These are phyloP conservation scores for Penicillium chermesinum DNA, from an alignment of 495 filamentous ascomycete species.

Conservation along the genomic window DNA sequence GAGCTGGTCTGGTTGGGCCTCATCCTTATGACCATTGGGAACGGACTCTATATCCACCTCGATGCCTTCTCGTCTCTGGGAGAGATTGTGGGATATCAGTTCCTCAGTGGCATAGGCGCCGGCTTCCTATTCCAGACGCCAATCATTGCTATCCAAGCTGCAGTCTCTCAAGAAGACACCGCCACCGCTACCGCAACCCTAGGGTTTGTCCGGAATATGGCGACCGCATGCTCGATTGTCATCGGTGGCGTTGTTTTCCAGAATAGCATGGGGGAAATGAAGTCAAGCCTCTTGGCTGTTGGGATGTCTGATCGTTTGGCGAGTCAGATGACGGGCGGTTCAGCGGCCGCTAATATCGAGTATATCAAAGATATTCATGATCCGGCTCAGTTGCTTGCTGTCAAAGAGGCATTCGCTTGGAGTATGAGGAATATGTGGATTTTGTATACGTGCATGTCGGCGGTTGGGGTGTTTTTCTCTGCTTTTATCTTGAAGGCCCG, in stretches of 20 bases:
- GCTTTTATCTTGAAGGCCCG: constrained; percentile 47
- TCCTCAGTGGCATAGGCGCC: constrained; percentile 54
- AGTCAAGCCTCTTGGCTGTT: constrained; percentile 33
- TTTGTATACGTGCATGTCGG: constrained; percentile 50
- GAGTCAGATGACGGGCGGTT: constrained; percentile 39
- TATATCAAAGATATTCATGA: constrained; percentile 41
- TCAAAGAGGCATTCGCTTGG: constrained; percentile 53
- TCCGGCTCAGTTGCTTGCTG: constrained; percentile 36
- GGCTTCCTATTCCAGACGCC: constrained; percentile 54
- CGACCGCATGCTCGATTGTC: constrained; percentile 66
- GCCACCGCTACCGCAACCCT: constrained; percentile 75
- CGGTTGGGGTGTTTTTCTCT: constrained; percentile 45
- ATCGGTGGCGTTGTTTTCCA: constrained; percentile 78
- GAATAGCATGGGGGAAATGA: constrained; percentile 50
- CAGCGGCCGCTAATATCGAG: constrained; percentile 50
- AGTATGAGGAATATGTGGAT: constrained; percentile 61
- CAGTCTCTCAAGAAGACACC: constrained; percentile 62
- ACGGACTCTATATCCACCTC: constrained; percentile 49
- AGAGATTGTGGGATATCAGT: constrained; percentile 50
- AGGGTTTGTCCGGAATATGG: constrained; percentile 67
- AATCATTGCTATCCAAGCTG: constrained; percentile 73
- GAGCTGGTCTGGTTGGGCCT: constrained; percentile 51
- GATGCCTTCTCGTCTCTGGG: constrained; percentile 32
- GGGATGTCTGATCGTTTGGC: constrained; percentile 40
- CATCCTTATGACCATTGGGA: constrained; percentile 42